phyloP scores from a whole-genome alignment of 768 basidiomycete species.

The Amanita molliuscula region DNA sequence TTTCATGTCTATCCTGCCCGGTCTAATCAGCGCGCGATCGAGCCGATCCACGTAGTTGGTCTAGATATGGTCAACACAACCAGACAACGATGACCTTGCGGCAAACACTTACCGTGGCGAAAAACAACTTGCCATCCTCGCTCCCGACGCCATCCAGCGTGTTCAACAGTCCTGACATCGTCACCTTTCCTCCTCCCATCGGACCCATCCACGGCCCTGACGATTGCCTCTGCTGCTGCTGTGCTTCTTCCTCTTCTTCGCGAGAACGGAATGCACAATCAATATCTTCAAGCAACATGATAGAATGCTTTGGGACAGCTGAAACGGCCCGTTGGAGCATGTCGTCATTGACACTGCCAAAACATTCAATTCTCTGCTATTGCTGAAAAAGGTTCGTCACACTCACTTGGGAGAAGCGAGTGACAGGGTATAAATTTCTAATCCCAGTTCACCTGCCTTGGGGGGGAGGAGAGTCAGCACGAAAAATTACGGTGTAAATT shows the following conservation, averaged over 20 bases:
- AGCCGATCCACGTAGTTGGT: conserved; percentile 48
- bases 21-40: conserved; percentile 44
- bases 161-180: conserved; percentile 46
- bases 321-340: conserved; percentile 35
- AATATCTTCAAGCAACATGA: conserved; percentile 51
- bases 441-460: conserved; percentile 51
- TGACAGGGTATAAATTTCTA: conserved; percentile 73
- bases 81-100: no score
- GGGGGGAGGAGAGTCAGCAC: conserved; percentile 1
- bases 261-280: conserved; percentile 48
- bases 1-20: conserved; percentile 47
- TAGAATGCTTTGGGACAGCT: conserved; percentile 38
- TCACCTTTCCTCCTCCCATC: conserved; percentile 20
- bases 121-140: conserved; percentile 52
- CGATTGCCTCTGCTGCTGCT: neutral
- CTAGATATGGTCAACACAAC: conserved; percentile 14
- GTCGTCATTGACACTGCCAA: conserved; percentile 35
- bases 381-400: neutral
- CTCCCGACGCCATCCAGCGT: conserved; percentile 51
- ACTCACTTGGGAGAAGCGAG: conserved; percentile 36
- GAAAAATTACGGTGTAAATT: neutral
- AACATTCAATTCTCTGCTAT: conserved; percentile 5
- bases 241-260: conserved; percentile 25
- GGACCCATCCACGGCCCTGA: neutral
- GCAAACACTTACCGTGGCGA: conserved; percentile 37